These are phyloP conservation scores for Punica granatum DNA, from an alignment of 345 rosid species.

Conservation along the genomic window DNA sequence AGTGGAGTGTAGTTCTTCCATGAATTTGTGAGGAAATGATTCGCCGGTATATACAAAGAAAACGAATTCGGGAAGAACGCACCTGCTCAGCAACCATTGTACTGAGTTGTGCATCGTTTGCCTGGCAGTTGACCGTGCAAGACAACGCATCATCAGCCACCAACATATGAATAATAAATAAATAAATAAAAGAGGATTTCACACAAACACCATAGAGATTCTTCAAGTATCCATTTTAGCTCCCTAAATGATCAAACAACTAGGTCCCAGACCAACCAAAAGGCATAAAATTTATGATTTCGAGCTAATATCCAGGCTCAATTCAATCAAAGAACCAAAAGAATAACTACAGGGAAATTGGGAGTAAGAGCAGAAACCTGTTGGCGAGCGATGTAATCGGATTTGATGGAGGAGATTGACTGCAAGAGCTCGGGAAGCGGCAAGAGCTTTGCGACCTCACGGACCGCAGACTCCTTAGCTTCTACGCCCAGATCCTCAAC, in stretches of 20 bases:
- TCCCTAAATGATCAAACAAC: not conserved
- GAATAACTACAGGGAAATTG: not conserved
- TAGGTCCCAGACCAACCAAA: not conserved
- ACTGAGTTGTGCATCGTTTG: slow-evolving; percentile 98
- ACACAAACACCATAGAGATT: not conserved
- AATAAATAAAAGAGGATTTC: not conserved
- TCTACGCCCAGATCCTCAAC: slow-evolving; percentile 96
- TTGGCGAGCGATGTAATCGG: slow-evolving; percentile 94
- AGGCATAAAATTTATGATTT: not conserved
- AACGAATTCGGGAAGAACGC: not conserved
- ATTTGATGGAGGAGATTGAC: slow-evolving; percentile 71
- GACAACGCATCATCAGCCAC: not conserved
- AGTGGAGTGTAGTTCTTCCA: not conserved
- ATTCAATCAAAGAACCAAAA: not conserved
- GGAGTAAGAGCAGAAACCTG: slow-evolving; percentile 41
- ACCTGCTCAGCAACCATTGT: slow-evolving; percentile 99
- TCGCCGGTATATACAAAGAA: not conserved
- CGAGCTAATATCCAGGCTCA: not conserved
- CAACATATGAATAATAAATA: too few species aligned
- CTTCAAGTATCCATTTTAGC: not conserved
- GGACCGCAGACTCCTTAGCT: slow-evolving; percentile 96
- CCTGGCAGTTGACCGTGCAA: slow-evolving; percentile 28
- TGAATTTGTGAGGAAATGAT: not conserved
- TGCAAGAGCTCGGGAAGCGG: slow-evolving; percentile 86
- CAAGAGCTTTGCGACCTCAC: slow-evolving; percentile 94